Evolutionary conservation across 2,329 filamentous ascomycete genomes (phyloP).

Genomic region (Nothophaeocryptopus gaeumannii): DNA sequence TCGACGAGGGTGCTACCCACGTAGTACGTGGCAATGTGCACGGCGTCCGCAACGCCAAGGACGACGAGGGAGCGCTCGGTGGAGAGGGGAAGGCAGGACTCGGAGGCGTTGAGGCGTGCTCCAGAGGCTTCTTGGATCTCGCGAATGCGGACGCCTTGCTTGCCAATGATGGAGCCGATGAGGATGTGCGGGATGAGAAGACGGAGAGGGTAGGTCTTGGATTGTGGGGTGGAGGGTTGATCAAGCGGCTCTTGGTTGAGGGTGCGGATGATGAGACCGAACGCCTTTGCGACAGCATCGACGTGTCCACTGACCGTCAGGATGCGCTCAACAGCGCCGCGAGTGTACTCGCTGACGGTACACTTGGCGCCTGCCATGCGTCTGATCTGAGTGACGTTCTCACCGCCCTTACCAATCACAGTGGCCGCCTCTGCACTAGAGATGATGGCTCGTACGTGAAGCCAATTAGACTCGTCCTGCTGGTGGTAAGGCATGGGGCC

Average conservation of each 20-base stretch:
- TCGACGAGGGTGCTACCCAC: conserved; percentile 97
- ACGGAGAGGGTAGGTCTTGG: conserved; percentile 94
- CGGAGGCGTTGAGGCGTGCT: conserved; percentile 92
- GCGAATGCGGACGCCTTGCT: conserved; percentile 90
- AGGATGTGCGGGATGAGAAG: conserved; percentile 94
- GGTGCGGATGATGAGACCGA: conserved; percentile 95
- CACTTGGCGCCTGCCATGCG: conserved; percentile 95
- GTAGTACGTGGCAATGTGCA: conserved; percentile 98
- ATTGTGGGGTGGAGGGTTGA: conserved; percentile 83
- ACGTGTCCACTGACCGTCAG: conserved; percentile 95
- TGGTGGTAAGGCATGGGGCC: conserved; percentile 45
- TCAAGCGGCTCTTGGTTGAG: conserved; percentile 94
- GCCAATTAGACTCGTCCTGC: conserved; percentile 92
- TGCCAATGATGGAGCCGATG: conserved; percentile 98
- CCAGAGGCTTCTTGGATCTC: conserved; percentile 98
- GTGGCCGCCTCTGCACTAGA: conserved; percentile 96
- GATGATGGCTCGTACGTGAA: conserved; percentile 94
- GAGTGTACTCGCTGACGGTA: conserved; percentile 96
- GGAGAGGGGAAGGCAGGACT: conserved; percentile 88
- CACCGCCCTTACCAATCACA: conserved; percentile 96
- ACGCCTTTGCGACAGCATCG: conserved; percentile 96
- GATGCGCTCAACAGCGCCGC: conserved; percentile 95
- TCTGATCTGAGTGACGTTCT: conserved; percentile 96
- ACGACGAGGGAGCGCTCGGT: conserved; percentile 97
- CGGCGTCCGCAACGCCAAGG: conserved; percentile 94